These are phyloP conservation scores for Ophiocordyceps unilateralis DNA, from an alignment of 2,329 filamentous ascomycete species.

Conservation along the genomic window DNA sequence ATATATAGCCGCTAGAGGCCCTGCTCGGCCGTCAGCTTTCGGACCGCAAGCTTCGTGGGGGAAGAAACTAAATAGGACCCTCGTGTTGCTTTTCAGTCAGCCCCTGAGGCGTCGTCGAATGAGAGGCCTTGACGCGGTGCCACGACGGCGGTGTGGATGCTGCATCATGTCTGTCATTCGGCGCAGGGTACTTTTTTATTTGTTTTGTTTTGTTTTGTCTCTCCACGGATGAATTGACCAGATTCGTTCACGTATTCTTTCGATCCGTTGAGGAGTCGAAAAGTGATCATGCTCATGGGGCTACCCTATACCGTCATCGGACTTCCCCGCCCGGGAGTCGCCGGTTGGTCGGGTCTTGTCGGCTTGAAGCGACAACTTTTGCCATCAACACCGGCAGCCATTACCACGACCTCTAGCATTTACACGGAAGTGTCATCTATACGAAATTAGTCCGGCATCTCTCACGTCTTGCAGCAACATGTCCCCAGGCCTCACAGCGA, in stretches of 20 bases:
- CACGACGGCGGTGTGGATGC: background rate
- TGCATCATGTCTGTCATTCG: background rate
- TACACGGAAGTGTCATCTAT: too few relatives aligned
- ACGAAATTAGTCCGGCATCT: too few relatives aligned
- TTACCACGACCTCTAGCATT: too few relatives aligned
- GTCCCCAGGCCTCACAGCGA: constrained; percentile 12
- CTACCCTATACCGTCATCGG: background rate
- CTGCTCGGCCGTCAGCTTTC: background rate
- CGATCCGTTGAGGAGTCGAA: too few relatives aligned
- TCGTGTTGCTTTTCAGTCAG: background rate
- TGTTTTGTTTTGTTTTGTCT: background rate
- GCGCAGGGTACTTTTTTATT: background rate
- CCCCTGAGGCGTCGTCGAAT: background rate
- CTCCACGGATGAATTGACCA: background rate
- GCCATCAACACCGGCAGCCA: too few relatives aligned
- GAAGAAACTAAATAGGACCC: too few relatives aligned
- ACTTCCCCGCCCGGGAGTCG: too few relatives aligned
- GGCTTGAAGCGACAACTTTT: background rate
- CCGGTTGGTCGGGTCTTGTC: too few relatives aligned
- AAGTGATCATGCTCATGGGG: background rate
- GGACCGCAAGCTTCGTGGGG: background rate
- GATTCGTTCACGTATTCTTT: background rate
- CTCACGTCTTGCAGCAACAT: constrained; percentile 5
- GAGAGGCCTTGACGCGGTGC: background rate
- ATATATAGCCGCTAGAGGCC: too few relatives aligned